Evolutionary conservation across 495 filamentous ascomycete species (phyloP).

Genomic region (Penicillium dipodomyicola): DNA sequence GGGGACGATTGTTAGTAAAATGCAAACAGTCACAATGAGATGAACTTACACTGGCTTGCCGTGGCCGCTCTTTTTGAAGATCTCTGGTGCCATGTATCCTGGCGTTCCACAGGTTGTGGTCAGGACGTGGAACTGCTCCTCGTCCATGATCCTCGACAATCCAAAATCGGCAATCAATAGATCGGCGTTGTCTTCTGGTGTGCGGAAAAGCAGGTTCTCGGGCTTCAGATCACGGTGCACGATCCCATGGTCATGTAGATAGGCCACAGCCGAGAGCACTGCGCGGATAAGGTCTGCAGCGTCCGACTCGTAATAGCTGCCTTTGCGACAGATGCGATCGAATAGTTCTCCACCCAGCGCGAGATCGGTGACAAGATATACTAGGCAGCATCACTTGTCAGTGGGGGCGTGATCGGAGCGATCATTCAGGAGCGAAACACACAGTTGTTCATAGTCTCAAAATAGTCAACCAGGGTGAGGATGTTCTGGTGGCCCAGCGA

Average conservation of each 20-base stretch:
- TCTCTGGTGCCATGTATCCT: slow-evolving; percentile 90
- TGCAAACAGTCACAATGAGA: not conserved
- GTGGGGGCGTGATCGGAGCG: not conserved
- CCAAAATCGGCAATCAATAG: slow-evolving; percentile 98
- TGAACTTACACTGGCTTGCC: slow-evolving; percentile 70
- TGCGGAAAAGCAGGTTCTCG: slow-evolving; percentile 55
- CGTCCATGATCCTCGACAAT: slow-evolving; percentile 93
- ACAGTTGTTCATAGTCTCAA: slow-evolving; percentile 99
- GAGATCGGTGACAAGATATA: slow-evolving; percentile 96
- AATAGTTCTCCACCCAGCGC: slow-evolving; percentile 96
- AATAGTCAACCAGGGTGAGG: slow-evolving; percentile 95
- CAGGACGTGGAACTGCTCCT: slow-evolving; percentile 96
- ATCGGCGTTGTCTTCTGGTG: slow-evolving; percentile 57
- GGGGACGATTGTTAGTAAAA: not conserved
- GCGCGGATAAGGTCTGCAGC: slow-evolving; percentile 93
- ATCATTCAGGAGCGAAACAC: slow-evolving; percentile 24
- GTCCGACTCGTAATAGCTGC: slow-evolving; percentile 96
- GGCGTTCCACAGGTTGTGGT: slow-evolving; percentile 98
- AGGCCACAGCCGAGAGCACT: slow-evolving; percentile 94
- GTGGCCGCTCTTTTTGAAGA: slow-evolving; percentile 76
- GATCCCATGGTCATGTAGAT: slow-evolving; percentile 97
- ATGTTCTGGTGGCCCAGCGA: slow-evolving; percentile 99
- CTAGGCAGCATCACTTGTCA: slow-evolving; percentile 34
- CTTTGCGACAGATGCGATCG: slow-evolving; percentile 97
- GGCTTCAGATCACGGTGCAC: slow-evolving; percentile 81